A percentile compares a stretch with the other conserved stretches of the same genome.
Evolutionary conservation across 1,284 basidiomycete species (phyloP).

Genomic region (Earliella scabrosa): DNA sequence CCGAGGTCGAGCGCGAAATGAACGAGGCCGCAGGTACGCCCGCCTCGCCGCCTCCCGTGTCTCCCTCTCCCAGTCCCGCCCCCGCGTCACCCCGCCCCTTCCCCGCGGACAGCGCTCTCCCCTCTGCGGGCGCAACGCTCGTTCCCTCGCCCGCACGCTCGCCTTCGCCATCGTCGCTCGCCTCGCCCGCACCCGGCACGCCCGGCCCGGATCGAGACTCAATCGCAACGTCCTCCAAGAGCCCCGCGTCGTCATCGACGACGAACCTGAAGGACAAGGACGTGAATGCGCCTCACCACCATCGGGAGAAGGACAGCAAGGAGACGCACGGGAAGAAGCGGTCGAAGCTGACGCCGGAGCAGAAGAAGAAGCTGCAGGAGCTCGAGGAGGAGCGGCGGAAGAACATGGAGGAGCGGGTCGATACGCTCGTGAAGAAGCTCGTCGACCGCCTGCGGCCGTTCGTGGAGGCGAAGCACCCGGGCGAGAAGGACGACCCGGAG

Average conservation of each 20-base stretch:
- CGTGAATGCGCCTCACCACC: slow-evolving; percentile 11
- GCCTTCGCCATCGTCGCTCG: slow-evolving; percentile 18
- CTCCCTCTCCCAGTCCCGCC: slow-evolving; percentile 17
- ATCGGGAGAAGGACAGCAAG: slow-evolving; percentile 38
- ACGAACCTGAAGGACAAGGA: slow-evolving; percentile 20
- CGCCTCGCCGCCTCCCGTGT: slow-evolving; percentile 15
- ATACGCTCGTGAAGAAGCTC: slow-evolving; percentile 76
- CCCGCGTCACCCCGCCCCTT: slow-evolving; percentile 7
- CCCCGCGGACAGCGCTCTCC: slow-evolving; percentile 20
- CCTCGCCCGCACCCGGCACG: slow-evolving; percentile 15
- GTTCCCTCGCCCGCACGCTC: slow-evolving; percentile 14
- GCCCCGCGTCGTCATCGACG: slow-evolving; percentile 23
- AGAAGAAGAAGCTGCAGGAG: slow-evolving; percentile 81
- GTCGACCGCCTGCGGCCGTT: slow-evolving; percentile 85
- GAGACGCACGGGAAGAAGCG: slow-evolving; percentile 48
- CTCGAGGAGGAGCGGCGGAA: slow-evolving; percentile 81
- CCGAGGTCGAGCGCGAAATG: slow-evolving; percentile 79
- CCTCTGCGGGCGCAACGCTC: slow-evolving; percentile 11
- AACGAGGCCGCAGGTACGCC: slow-evolving; percentile 44
- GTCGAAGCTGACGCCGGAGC: slow-evolving; percentile 79
- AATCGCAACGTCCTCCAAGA: slow-evolving; percentile 11
- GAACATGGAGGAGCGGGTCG: slow-evolving; percentile 80
- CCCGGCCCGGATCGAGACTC: slow-evolving; percentile 10
- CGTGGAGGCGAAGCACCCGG: slow-evolving; percentile 88
- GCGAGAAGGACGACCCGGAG: slow-evolving; percentile 86